Conservation (phyloP, 106 monocot genomes). For the Apostasia shenzhenica region DNA sequence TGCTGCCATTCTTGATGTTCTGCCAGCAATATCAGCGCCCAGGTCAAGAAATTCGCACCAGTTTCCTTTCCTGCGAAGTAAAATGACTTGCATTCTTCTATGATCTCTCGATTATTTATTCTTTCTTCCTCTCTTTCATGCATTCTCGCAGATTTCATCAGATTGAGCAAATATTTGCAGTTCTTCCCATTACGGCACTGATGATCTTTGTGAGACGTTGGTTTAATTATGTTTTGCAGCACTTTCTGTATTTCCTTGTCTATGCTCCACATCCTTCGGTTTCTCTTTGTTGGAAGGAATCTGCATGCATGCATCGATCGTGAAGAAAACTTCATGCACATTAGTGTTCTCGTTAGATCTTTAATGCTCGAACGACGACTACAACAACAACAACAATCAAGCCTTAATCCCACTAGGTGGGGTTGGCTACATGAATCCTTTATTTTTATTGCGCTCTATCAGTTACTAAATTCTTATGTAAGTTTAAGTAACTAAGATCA, state of each 20-base stretch:
- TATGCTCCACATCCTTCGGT: slow-evolving; percentile 3
- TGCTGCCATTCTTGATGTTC: slow-evolving; percentile 1
- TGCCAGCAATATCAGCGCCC: slow-evolving; percentile 8
- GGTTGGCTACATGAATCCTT: too few relatives aligned
- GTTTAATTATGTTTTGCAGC: neutral
- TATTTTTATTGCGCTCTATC: too few relatives aligned
- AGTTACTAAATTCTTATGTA: too few relatives aligned
- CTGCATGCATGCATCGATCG: neutral
- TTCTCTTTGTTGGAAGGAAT: neutral
- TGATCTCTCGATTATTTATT: slow-evolving; percentile 4
- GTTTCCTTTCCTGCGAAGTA: slow-evolving; percentile 7
- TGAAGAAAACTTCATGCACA: too few relatives aligned
- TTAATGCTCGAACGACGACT: too few relatives aligned
- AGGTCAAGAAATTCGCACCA: slow-evolving; percentile 3
- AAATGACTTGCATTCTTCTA: slow-evolving; percentile 7
- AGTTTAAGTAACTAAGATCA: too few relatives aligned
- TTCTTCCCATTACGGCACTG: neutral
- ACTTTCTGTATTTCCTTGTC: neutral
- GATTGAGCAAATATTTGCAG: slow-evolving; percentile 3
- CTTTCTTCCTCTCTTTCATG: neutral
- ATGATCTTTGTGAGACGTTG: neutral
- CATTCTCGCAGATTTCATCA: neutral
- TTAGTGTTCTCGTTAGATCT: too few relatives aligned
- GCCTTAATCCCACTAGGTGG: too few relatives aligned
- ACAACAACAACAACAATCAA: too few relatives aligned